Evolutionary conservation across 805 yeast species (phyloP), one percentile per base, ranked within the genome.

Genomic region (Candida boidinii): DNA sequence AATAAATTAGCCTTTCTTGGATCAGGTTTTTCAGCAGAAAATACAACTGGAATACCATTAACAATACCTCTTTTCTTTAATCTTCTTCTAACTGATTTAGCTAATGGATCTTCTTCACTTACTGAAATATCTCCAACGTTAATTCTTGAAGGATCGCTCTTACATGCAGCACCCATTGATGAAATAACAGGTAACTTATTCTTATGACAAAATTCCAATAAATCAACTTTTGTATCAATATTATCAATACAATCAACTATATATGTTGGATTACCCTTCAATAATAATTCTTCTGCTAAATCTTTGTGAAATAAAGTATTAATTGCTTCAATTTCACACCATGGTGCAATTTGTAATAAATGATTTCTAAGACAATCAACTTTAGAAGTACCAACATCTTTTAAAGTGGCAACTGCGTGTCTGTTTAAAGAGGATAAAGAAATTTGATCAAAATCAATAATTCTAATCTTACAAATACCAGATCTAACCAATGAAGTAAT

Each of bases 121-220:
- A 72, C 73, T 22, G 94, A 78, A 34, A 92, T 75, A 57, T 92
- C 99, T 22, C 87, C 87, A 26, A 92, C 70, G 51, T 86, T 83
- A 36, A 92, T 74, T 48, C 97, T 68, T 3, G 96, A 80, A 10
- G 97, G 94, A 53, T 92, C 99, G 33, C 94, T 80, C 55, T 92
- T 92, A 45, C 95, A 81, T 4, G 96, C 95, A 1, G 99, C 97
- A 18, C 99, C 99, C 76, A 94, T 94, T 1, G 96, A 83, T 4
- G 94, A 78, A 25, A 92, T 71, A 21, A 87, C 81, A n/a, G 72
- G 73, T 22, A 90, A 52, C 2, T 66, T 55, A 28, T 74, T 59
- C 13, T 67, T 64, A 51, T 77, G 62, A 43, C 94, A 79, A 56
- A 68, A 88, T 21, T 78, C 77, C 43, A 92, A 62, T 33, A 92